Base-by-base conservation (phyloP, 1,284 basidiomycete genomes). In the Cystobasidium slooffiae region DNA sequence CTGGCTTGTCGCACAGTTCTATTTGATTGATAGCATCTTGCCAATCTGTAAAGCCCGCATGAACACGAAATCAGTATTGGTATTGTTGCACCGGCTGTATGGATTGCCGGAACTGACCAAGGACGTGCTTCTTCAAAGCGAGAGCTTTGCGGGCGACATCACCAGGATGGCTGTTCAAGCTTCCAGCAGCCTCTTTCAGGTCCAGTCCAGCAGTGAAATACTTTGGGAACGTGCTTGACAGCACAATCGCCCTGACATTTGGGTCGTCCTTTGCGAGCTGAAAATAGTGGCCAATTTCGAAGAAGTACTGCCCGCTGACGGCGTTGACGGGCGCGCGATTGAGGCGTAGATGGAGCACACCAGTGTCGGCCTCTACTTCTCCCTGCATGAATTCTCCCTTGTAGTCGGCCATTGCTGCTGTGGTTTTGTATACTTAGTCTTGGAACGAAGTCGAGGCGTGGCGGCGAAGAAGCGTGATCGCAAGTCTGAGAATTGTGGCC, bases 1-100 rank as follows among this genome's bases (percentile, higher is more conserved):
- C 91, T 0, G 94, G 94, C 80, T 90, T 89, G 0, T 87, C 86
- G 77, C 89, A 89, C n/a, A 87, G 83, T 78, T 92, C 88, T 0
- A 92, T 86, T 0, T 88, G 84, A 0, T 86, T 84, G 66, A 94
- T 91, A 44, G 88, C 87, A n/a, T 83, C 80, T 83, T 95, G 93
- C 82, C 93, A 91, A 31, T 78, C 78, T 78, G 73, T 18, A 12
- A 10, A 37, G n/a, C 7, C 20, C 31, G 5, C 4, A 12, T n/a
- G 20, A 16, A 22, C 22, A 16, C 22, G 1, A 22, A 22, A 12
- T 63, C n/a, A 49, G 46, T 49, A 31, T 7, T n/a, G 22, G 20
- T 63, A 10, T 22, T 20, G 22, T 16, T 10, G 37, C 22, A 46
- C 61, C 61, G 61, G 61, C 61, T 24, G 18, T 9, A 7, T 4